These are phyloP conservation scores for Escovopsis weberi DNA, from an alignment of 2,329 filamentous ascomycete species.

Conservation along the genomic window DNA sequence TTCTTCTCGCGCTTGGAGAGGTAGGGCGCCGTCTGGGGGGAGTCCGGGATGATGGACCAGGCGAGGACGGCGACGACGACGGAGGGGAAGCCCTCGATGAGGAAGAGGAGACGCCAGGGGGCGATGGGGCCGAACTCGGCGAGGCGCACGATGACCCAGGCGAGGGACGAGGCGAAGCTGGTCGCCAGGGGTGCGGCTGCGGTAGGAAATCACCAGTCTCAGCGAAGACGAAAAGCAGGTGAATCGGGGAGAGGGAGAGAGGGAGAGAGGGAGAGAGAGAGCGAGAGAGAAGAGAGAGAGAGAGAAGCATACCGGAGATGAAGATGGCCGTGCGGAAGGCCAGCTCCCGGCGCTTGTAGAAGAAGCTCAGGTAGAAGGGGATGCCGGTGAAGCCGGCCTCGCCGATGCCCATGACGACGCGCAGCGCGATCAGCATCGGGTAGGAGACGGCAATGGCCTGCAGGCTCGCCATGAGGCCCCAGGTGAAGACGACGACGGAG, in stretches of 20 bases:
- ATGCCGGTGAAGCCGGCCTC: constrained; percentile 53
- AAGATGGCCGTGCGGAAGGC: constrained; percentile 78
- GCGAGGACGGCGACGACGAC: constrained; percentile 59
- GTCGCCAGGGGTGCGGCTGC: constrained; percentile 68
- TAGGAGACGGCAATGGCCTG: constrained; percentile 55
- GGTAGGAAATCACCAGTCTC: constrained; percentile 44
- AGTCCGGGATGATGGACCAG: constrained; percentile 64
- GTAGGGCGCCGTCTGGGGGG: constrained; percentile 50
- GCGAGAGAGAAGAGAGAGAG: background rate
- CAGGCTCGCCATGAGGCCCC: constrained; percentile 66
- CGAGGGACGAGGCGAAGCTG: constrained; percentile 61
- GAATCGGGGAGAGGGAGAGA: too few species aligned
- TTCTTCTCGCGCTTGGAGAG: constrained; percentile 49
- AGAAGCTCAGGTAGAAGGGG: constrained; percentile 50
- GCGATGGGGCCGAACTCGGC: constrained; percentile 54
- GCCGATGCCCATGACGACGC: constrained; percentile 44
- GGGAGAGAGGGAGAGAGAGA: constrained; percentile 2
- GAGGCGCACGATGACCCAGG: constrained; percentile 61
- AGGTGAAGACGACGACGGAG: constrained; percentile 51
- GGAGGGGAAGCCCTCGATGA: constrained; percentile 75
- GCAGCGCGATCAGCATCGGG: constrained; percentile 38
- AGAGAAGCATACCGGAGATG: constrained; percentile 44
- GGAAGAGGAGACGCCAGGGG: constrained; percentile 73
- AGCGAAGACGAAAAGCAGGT: constrained; percentile 3
- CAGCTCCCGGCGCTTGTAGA: constrained; percentile 54